Base-by-base conservation (phyloP, 768 basidiomycete genomes). In the Boletus speciosus region DNA sequence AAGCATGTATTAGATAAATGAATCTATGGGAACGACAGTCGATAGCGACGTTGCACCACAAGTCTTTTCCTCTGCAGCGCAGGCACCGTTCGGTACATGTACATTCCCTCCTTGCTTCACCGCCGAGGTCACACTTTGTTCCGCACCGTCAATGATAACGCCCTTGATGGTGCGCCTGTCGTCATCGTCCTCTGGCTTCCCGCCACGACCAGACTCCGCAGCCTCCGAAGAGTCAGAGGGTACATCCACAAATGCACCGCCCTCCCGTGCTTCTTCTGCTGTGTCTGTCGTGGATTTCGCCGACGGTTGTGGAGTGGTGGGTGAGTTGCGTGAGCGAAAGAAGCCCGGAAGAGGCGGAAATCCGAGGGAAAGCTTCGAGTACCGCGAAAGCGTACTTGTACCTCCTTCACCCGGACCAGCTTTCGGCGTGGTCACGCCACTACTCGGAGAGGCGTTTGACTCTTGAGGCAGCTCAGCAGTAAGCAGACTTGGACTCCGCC, bases 301-400 rank as follows among this genome's bases (percentile, higher is more conserved):
- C 37, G 65, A 61, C 29, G 65, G 49, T 21, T 59, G 66, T 21
- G 65, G 64, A 48, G 60, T 52, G 47, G 65, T 74, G 19, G 83
- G 80, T 31, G 83, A 78, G 65, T 86, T 79, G 46, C 85, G 81
- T 21, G 78, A 74, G 36, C 86, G 81, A 50, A 84, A 73, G 66
- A 88, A 82, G 29, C 80, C 84, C 42, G 85, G 75, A 37, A 88
- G 77, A 6, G 85, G 82, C 45, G 81, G 78, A 58, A 87, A 78
- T 58, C 76, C 81, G 61, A 84, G 78, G 47, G 71, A 67, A 43
- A 70, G 59, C 47, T 71, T 70, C 46, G 73, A 84, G 83, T 72
- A 71, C 40, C 67, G 68, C 39, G 67, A 66, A 21, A 59, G 50
- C 16, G 69, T 51, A 15, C 49, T 44, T 12, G 55, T 37, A 9